A percentile compares a stretch with the other conserved stretches of the same genome.
phyloP scores from a whole-genome alignment of 805 yeast species.

The Candida loeiensis region DNA sequence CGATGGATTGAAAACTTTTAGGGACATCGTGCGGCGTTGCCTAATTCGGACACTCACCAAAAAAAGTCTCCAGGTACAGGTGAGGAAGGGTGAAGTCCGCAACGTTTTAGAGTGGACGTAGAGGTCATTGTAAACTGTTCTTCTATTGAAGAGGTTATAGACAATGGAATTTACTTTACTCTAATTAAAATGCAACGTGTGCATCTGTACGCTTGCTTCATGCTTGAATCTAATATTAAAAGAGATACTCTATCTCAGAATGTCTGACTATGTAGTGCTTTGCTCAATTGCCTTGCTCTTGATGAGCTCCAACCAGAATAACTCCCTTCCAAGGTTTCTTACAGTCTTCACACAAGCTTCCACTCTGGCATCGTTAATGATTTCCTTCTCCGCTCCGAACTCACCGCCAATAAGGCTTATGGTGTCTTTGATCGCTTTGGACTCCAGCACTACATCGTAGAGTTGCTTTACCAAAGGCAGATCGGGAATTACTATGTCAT shows the following conservation, averaged over 20 bases:
- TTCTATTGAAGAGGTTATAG: too few species aligned
- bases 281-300: conserved; percentile 19
- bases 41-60: background rate
- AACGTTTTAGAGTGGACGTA: background rate
- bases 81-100: background rate
- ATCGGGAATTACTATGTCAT: conserved; percentile 38
- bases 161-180: too few species aligned
- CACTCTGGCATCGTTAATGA: conserved; percentile 30
- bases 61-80: background rate
- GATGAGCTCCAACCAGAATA: conserved; percentile 39
- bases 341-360: conserved; percentile 35
- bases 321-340: conserved; percentile 36
- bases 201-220: too few species aligned
- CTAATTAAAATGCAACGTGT: too few species aligned
- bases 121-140: too few species aligned
- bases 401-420: conserved; percentile 53
- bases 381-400: conserved; percentile 29
- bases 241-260: too few species aligned
- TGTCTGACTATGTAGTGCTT: background rate
- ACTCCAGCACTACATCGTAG: conserved; percentile 60
- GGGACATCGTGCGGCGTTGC: conserved; percentile 10
- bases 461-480: conserved; percentile 47
- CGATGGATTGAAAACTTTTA: conserved; percentile 7
- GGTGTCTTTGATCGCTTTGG: conserved; percentile 70
- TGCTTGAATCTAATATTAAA: too few species aligned